These are phyloP conservation scores for Escallonia herrerae DNA, from an alignment of 129 eudicot species.

Conservation along the genomic window DNA sequence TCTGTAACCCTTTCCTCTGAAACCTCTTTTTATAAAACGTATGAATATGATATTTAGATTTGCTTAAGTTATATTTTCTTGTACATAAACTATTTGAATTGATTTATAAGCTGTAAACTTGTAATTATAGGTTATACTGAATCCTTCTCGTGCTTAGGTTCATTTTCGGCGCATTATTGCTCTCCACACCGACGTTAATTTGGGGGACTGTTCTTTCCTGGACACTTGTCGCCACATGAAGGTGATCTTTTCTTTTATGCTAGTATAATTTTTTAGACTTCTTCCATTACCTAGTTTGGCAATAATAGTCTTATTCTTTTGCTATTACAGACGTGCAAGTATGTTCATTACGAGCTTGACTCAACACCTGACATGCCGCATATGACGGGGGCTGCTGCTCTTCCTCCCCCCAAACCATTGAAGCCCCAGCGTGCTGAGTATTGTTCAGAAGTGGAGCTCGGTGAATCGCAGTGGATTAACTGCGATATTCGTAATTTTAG, in stretches of 20 bases:
- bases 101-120: background rate
- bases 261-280: background rate
- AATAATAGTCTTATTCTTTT: background rate
- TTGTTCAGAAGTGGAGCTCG: conserved; percentile 95
- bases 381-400: conserved; percentile 61
- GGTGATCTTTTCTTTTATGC: conserved; percentile 31
- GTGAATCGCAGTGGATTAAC: conserved; percentile 96
- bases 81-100: too few relatives aligned
- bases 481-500: conserved; percentile 90
- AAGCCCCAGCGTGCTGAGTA: conserved; percentile 84
- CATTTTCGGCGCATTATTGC: conserved; percentile 97
- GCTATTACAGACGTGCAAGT: conserved; percentile 76
- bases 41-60: too few relatives aligned
- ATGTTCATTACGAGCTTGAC: conserved; percentile 96
- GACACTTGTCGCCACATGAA: conserved; percentile 99
- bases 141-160: conserved; percentile 38
- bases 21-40: too few relatives aligned
- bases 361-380: conserved; percentile 84
- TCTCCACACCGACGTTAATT: conserved; percentile 84
- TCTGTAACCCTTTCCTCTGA: too few relatives aligned
- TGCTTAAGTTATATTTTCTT: too few relatives aligned
- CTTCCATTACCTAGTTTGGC: too few relatives aligned
- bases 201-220: conserved; percentile 96
- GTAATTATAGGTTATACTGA: conserved; percentile 1
- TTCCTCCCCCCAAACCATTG: conserved; percentile 68